These are phyloP conservation scores for Coriaria nepalensis DNA, from an alignment of 306 rosid species.

Conservation along the genomic window DNA sequence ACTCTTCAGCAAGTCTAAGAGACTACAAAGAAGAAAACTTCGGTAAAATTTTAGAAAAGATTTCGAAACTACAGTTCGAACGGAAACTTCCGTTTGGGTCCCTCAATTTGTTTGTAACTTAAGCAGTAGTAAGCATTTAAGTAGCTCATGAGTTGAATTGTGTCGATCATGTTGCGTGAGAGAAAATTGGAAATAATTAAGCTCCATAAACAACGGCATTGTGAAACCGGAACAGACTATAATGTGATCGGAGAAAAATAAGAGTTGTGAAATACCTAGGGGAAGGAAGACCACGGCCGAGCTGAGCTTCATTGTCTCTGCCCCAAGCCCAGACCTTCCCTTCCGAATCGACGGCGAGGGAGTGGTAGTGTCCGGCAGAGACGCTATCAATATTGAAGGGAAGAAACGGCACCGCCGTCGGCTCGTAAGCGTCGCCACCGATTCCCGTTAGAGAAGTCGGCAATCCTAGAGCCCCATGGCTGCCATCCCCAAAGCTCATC, in stretches of 20 bases:
- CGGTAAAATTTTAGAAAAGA: too few relatives aligned
- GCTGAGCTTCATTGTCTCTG: conserved; percentile 72
- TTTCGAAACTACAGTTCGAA: too few relatives aligned
- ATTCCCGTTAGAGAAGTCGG: conserved; percentile 40
- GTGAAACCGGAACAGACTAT: too few relatives aligned
- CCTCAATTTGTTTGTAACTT: too few relatives aligned
- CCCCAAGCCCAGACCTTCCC: conserved; percentile 91
- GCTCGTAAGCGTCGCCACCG: conserved; percentile 58
- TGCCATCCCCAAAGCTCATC: conserved; percentile 89
- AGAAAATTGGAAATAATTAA: not conserved
- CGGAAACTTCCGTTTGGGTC: too few relatives aligned
- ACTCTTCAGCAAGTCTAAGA: too few relatives aligned
- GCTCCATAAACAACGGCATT: too few relatives aligned
- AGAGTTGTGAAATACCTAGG: conserved; percentile 24
- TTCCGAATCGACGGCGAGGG: conserved; percentile 49
- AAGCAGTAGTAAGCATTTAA: too few relatives aligned
- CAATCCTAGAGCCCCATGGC: conserved; percentile 71
- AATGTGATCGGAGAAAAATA: not conserved
- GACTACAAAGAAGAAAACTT: too few relatives aligned
- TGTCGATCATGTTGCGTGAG: not conserved
- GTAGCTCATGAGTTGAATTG: too few relatives aligned
- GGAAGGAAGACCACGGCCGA: conserved; percentile 51
- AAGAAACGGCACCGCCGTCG: conserved; percentile 35
- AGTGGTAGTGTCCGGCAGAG: conserved; percentile 76
- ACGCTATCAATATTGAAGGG: conserved; percentile 46